A percentile compares a stretch with the other conserved stretches of the same genome.
Conservation (phyloP, 2,329 filamentous ascomycete species). For the Ceratocystis cubensis region DNA sequence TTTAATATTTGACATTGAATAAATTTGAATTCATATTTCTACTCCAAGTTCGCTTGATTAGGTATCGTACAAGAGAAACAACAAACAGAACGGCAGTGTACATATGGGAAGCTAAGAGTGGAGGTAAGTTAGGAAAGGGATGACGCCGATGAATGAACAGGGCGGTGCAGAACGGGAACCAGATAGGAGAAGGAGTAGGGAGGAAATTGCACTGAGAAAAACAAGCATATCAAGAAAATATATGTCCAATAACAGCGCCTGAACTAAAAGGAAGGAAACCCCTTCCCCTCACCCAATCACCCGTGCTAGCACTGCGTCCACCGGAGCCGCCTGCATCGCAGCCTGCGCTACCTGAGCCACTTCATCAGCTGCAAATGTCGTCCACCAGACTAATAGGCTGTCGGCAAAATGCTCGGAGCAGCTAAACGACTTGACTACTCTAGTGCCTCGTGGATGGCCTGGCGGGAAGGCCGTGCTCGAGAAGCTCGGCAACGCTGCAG, state of each 20-base stretch:
- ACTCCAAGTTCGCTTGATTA: neutral
- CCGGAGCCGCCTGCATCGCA: conserved; percentile 10
- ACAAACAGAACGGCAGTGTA: neutral
- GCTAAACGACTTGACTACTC: conserved; percentile 14
- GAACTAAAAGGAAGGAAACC: too few species aligned
- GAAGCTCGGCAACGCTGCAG: neutral
- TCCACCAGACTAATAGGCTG: conserved; percentile 17
- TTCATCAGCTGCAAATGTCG: conserved; percentile 17
- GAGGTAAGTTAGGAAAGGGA: neutral
- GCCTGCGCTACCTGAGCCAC: neutral
- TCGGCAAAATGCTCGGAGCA: neutral
- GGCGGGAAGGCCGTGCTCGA: conserved; percentile 8
- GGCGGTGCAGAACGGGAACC: too few species aligned
- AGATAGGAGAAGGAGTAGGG: neutral
- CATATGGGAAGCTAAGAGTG: neutral
- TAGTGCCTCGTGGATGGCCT: conserved; percentile 8
- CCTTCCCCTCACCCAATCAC: neutral
- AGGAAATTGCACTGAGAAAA: neutral
- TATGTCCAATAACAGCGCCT: too few species aligned
- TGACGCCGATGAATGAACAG: neutral
- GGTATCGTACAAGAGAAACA: neutral
- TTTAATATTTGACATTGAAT: neutral
- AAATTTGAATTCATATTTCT: neutral
- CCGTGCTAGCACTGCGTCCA: conserved; percentile 6
- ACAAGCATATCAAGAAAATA: too few species aligned